Evolutionary conservation across 345 rosid genomes (phyloP).

Genomic region (Salix suchowensis): DNA sequence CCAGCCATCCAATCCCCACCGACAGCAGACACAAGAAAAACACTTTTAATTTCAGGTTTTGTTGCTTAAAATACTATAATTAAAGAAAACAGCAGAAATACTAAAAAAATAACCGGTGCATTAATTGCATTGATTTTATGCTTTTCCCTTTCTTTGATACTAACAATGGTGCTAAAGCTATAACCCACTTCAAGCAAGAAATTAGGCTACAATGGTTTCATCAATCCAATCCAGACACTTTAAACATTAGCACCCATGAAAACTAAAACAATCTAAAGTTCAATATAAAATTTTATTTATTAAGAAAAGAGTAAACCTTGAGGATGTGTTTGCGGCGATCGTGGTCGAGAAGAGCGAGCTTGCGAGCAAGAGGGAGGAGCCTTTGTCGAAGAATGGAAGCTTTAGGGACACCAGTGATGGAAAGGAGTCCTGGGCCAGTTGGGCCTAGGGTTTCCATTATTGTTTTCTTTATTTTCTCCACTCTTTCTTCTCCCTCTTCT

Average conservation of each 20-base stretch:
- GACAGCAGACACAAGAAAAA: too few relatives aligned
- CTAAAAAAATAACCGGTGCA: not conserved
- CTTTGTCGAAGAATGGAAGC: constrained; percentile 52
- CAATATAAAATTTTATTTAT: too few relatives aligned
- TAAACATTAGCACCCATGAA: not conserved
- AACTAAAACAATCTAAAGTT: not conserved
- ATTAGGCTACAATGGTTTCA: not conserved
- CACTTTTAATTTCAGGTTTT: not conserved
- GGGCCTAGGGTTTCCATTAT: constrained; percentile 73
- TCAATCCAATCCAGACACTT: not conserved
- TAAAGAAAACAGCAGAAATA: not conserved
- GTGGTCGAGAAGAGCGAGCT: constrained; percentile 59
- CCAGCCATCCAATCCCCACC: not conserved
- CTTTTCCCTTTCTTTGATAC: not conserved
- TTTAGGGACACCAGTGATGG: constrained; percentile 52
- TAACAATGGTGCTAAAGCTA: not conserved
- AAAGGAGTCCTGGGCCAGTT: constrained; percentile 65
- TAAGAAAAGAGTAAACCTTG: constrained; percentile 36
- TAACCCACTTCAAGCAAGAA: not conserved
- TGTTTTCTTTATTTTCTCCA: constrained; percentile 28
- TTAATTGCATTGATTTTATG: not conserved
- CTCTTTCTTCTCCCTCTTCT: constrained; percentile 28
- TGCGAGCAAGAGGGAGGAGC: constrained; percentile 63
- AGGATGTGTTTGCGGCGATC: constrained; percentile 53
- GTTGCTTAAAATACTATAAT: not conserved